A percentile compares a stretch with the other conserved stretches of the same genome.
phyloP scores from a whole-genome alignment of 345 rosid genomes.

The Corymbia maculata region DNA sequence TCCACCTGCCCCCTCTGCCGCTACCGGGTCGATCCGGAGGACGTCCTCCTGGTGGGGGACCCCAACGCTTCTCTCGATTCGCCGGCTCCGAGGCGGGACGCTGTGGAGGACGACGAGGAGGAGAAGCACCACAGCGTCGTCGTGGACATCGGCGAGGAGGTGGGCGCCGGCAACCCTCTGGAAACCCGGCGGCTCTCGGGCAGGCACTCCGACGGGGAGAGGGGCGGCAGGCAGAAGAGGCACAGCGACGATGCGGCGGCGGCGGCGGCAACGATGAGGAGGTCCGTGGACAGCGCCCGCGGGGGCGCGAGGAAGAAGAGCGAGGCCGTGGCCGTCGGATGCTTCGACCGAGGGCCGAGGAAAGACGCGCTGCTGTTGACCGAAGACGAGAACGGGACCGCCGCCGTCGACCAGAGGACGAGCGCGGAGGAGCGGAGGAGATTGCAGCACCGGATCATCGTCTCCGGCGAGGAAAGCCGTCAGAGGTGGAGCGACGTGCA shows the following conservation, averaged over 20 bases:
- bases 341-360: slow-evolving; percentile 36
- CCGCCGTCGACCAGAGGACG: neutral
- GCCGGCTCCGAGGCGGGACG: slow-evolving; percentile 39
- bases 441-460: slow-evolving; percentile 65
- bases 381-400: neutral
- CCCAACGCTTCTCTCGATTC: slow-evolving; percentile 17
- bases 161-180: neutral
- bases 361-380: slow-evolving; percentile 53
- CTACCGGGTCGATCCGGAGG: slow-evolving; percentile 86
- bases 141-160: neutral
- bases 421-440: slow-evolving; percentile 16
- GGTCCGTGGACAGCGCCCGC: slow-evolving; percentile 42
- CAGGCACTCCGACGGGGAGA: slow-evolving; percentile 69
- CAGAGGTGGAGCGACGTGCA: slow-evolving; percentile 80
- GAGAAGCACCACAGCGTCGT: neutral
- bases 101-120: neutral
- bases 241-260: slow-evolving; percentile 31
- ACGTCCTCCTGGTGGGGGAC: slow-evolving; percentile 42
- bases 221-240: neutral
- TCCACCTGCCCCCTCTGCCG: slow-evolving; percentile 97
- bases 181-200: slow-evolving; percentile 42
- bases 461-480: slow-evolving; percentile 26
- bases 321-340: slow-evolving; percentile 22
- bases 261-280: slow-evolving; percentile 12
- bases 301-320: slow-evolving; percentile 9